A percentile compares a stretch with the other conserved stretches of the same genome.
Evolutionary conservation across 2,329 filamentous ascomycete species (phyloP).

Genomic region (Fusarium scirpi): DNA sequence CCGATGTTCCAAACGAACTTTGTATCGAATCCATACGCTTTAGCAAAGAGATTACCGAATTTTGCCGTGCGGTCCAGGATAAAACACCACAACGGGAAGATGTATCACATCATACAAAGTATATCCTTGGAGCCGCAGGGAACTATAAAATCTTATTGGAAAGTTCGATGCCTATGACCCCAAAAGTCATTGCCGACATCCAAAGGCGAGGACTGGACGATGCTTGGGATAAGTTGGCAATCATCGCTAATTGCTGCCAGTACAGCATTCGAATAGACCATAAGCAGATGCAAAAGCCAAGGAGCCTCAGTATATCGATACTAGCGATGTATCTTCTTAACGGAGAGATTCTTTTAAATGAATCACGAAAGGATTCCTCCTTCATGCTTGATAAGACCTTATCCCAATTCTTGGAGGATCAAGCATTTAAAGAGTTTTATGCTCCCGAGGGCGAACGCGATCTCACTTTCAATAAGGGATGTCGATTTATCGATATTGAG

Average conservation of each 20-base stretch:
- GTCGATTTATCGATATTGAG: background rate
- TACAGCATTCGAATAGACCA: background rate
- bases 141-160: background rate
- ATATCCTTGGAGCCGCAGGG: background rate
- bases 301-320: conserved; percentile 1
- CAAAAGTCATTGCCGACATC: background rate
- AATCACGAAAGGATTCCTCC: background rate
- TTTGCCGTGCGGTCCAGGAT: background rate
- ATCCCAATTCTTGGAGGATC: background rate
- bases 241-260: conserved; percentile 10
- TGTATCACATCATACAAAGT: background rate
- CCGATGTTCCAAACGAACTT: background rate
- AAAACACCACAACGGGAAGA: background rate
- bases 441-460: background rate
- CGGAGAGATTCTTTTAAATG: background rate
- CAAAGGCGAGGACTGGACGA: background rate
- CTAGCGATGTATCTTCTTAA: conserved; percentile 1
- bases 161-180: background rate
- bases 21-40: background rate
- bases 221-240: background rate
- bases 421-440: background rate
- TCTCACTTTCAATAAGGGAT: background rate
- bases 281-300: background rate
- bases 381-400: background rate
- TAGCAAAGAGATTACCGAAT: background rate